Percentiles rank a stretch among this genome's conserved stretches.
These are phyloP conservation scores for Mycena haematopus DNA, from an alignment of 768 basidiomycete genomes.

Conservation along the genomic window DNA sequence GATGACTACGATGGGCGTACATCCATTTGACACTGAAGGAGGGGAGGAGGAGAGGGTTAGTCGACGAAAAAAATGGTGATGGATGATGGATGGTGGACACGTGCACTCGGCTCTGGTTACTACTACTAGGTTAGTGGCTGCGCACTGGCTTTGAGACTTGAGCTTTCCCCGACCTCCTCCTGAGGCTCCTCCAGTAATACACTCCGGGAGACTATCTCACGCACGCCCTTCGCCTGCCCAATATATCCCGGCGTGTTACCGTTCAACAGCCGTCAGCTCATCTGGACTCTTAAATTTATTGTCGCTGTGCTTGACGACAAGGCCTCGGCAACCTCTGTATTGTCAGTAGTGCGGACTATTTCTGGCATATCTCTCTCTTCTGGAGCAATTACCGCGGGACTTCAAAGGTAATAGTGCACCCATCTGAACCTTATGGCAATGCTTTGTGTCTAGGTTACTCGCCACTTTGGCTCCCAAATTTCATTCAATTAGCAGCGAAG, in stretches of 20 bases:
- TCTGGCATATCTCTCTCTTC: conserved; percentile 3
- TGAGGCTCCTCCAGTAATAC: too few species aligned
- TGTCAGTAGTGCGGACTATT: not conserved
- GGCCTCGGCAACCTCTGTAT: not conserved
- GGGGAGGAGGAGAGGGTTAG: conserved; percentile 23
- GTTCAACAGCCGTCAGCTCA: not conserved
- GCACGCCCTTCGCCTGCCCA: too few species aligned
- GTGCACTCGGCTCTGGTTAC: too few species aligned
- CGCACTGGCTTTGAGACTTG: too few species aligned
- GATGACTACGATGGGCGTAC: conserved; percentile 42
- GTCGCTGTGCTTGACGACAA: not conserved
- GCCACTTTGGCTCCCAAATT: conserved; percentile 9
- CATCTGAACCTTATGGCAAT: not conserved
- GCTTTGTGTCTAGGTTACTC: conserved; percentile 16
- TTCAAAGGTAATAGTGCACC: conserved; percentile 2
- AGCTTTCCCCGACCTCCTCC: too few species aligned
- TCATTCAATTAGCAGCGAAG: not conserved
- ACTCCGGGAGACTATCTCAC: too few species aligned
- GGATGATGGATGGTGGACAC: not conserved
- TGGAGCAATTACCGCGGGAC: not conserved
- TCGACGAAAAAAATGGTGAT: not conserved
- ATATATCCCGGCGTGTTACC: too few species aligned
- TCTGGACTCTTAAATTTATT: not conserved
- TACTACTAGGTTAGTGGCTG: too few species aligned
- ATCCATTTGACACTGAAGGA: conserved; percentile 52